Evolutionary conservation across 805 yeast species (phyloP).

Genomic region (Brettanomyces sp.): DNA sequence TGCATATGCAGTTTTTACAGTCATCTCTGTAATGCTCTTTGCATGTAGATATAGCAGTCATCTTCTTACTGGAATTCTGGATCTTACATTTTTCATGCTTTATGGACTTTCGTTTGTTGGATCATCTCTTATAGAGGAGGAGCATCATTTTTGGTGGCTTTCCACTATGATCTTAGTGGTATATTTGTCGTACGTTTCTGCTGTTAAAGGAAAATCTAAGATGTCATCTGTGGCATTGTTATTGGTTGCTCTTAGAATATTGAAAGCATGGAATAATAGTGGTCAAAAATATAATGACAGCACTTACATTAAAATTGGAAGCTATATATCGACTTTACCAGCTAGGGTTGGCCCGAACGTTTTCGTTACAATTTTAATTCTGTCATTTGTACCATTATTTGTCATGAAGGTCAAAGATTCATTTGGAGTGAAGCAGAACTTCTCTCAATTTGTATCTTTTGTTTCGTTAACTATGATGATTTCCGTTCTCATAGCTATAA

Average conservation of each 20-base stretch:
- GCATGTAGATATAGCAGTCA: constrained; percentile 7
- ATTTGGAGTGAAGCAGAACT: background rate
- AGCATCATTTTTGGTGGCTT: constrained; percentile 96
- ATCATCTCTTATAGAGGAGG: constrained; percentile 89
- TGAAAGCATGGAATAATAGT: constrained; percentile 80
- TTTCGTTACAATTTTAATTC: constrained; percentile 9
- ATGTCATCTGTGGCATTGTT: constrained; percentile 11
- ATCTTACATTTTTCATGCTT: constrained; percentile 21
- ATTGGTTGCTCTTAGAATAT: constrained; percentile 37
- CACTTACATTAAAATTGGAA: constrained; percentile 39
- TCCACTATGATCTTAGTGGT: constrained; percentile 30
- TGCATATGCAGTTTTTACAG: constrained; percentile 22
- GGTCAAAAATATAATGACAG: constrained; percentile 71
- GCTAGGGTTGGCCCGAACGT: constrained; percentile 15
- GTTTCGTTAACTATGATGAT: constrained; percentile 37
- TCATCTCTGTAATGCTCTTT: constrained; percentile 17
- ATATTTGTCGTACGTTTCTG: constrained; percentile 8
- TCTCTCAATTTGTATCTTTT: constrained; percentile 26
- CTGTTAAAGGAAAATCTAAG: constrained; percentile 3
- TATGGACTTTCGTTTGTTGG: constrained; percentile 62
- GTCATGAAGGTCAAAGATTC: background rate
- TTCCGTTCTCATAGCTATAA: constrained; percentile 16
- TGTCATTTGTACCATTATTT: constrained; percentile 11
- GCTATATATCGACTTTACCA: constrained; percentile 26
- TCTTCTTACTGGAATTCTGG: constrained; percentile 12